These are phyloP conservation scores for Artomyces pyxidatus DNA, from an alignment of 768 basidiomycete genomes.

Conservation along the genomic window DNA sequence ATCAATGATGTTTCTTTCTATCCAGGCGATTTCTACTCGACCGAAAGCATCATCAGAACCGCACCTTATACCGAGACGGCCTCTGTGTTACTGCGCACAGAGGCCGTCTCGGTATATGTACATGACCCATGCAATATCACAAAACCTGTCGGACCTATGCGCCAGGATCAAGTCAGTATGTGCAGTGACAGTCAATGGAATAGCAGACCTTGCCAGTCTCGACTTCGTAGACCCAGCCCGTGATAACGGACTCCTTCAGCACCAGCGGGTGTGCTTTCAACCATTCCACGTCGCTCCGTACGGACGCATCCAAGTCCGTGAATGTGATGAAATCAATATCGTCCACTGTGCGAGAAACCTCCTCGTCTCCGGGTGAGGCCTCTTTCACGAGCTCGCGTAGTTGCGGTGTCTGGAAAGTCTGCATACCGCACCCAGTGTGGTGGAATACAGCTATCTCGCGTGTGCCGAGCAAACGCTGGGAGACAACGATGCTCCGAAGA, in stretches of 20 bases:
- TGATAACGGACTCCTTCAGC: slow-evolving; percentile 42
- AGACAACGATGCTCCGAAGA: slow-evolving; percentile 58
- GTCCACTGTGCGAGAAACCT: slow-evolving; percentile 27
- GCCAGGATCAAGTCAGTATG: not conserved
- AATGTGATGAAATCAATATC: slow-evolving; percentile 52
- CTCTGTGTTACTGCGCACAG: too few species aligned
- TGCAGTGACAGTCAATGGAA: too few species aligned
- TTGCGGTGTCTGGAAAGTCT: slow-evolving; percentile 46
- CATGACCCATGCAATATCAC: too few species aligned
- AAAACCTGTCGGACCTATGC: not conserved
- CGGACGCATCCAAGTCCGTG: slow-evolving; percentile 39
- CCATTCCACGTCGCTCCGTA: slow-evolving; percentile 50
- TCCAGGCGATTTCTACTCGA: too few species aligned
- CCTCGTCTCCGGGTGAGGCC: slow-evolving; percentile 22
- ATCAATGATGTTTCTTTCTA: too few species aligned
- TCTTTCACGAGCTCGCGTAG: slow-evolving; percentile 44
- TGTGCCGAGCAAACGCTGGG: slow-evolving; percentile 66
- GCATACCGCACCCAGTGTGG: slow-evolving; percentile 71
- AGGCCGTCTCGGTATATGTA: too few species aligned
- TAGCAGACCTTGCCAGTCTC: slow-evolving; percentile 48
- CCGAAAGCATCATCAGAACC: too few species aligned
- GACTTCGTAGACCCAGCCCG: slow-evolving; percentile 64
- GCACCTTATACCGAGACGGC: too few species aligned
- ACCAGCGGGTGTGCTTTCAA: slow-evolving; percentile 50
- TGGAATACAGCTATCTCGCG: slow-evolving; percentile 60